Conservation (phyloP, 805 yeast genomes). For the Candida montana region DNA sequence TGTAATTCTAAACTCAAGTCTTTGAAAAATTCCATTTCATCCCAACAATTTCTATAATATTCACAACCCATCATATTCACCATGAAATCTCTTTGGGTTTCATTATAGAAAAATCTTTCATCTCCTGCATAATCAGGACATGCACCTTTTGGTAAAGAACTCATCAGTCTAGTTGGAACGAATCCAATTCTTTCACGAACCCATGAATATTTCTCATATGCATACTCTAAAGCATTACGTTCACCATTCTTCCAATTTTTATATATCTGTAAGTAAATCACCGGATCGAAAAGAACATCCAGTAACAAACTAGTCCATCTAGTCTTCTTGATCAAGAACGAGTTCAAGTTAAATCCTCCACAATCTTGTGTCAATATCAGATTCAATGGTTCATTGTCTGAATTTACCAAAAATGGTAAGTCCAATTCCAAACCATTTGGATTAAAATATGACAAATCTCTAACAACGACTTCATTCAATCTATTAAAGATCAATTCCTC, state of each 20-base stretch:
- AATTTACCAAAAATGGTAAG: slow-evolving; percentile 23
- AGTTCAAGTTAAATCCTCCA: slow-evolving; percentile 36
- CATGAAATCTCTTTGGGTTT: slow-evolving; percentile 32
- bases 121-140: slow-evolving; percentile 29
- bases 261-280: slow-evolving; percentile 35
- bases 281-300: slow-evolving; percentile 38
- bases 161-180: slow-evolving; percentile 33
- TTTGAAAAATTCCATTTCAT: slow-evolving; percentile 33
- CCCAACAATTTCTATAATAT: slow-evolving; percentile 34
- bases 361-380: slow-evolving; percentile 37
- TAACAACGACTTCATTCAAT: slow-evolving; percentile 25
- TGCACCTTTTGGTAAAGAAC: slow-evolving; percentile 33
- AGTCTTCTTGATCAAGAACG: slow-evolving; percentile 34
- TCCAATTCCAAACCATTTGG: slow-evolving; percentile 31
- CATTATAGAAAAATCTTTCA: slow-evolving; percentile 30
- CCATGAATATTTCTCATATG: slow-evolving; percentile 34
- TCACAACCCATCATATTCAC: slow-evolving; percentile 38
- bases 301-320: slow-evolving; percentile 33
- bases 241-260: slow-evolving; percentile 35
- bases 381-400: slow-evolving; percentile 29
- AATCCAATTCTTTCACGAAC: slow-evolving; percentile 36
- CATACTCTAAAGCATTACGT: slow-evolving; percentile 34
- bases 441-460: slow-evolving; percentile 32
- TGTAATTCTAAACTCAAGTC: slow-evolving; percentile 28
- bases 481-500: slow-evolving; percentile 31